Evolutionary conservation across 2,329 filamentous ascomycete species (phyloP).

Genomic region (Lasiodiplodia gonubiensis): DNA sequence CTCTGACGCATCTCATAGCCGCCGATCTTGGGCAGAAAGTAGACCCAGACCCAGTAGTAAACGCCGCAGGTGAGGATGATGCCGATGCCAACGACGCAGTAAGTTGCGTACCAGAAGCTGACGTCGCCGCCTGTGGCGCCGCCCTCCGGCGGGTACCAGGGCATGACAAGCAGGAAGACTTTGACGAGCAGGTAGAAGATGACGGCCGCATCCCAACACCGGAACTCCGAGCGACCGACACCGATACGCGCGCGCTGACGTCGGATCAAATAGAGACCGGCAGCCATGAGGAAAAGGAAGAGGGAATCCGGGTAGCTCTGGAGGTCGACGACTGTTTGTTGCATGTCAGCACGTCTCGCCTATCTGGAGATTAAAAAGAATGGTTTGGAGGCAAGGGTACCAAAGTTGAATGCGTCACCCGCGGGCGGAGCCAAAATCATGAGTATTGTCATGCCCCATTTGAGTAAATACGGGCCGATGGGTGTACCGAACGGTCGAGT

Average conservation of each 20-base stretch:
- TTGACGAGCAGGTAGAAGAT: constrained; percentile 61
- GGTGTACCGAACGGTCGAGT: constrained; percentile 71
- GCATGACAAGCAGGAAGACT: constrained; percentile 62
- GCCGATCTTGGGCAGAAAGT: constrained; percentile 35
- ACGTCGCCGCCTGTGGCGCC: constrained; percentile 30
- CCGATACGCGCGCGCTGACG: constrained; percentile 59
- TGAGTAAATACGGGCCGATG: constrained; percentile 69
- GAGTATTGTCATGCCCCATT: constrained; percentile 70
- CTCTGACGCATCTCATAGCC: constrained; percentile 38
- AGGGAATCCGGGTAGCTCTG: constrained; percentile 69
- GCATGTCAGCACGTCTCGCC: constrained; percentile 32
- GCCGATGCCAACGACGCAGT: constrained; percentile 59
- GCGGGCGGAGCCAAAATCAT: constrained; percentile 71
- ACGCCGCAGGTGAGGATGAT: constrained; percentile 43
- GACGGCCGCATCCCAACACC: constrained; percentile 67
- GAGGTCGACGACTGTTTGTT: constrained; percentile 64
- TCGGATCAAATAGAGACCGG: constrained; percentile 67
- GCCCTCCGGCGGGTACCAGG: constrained; percentile 56
- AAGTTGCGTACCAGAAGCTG: constrained; percentile 58
- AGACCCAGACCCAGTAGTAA: constrained; percentile 41
- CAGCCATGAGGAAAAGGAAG: constrained; percentile 62
- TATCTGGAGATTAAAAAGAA: constrained; percentile 29
- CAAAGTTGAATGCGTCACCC: constrained; percentile 70
- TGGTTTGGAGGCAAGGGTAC: constrained; percentile 31
- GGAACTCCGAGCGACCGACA: constrained; percentile 65